Evolutionary conservation across 108 stramenopile genomes (phyloP).

Genomic region (Cylindrotheca closterium): DNA sequence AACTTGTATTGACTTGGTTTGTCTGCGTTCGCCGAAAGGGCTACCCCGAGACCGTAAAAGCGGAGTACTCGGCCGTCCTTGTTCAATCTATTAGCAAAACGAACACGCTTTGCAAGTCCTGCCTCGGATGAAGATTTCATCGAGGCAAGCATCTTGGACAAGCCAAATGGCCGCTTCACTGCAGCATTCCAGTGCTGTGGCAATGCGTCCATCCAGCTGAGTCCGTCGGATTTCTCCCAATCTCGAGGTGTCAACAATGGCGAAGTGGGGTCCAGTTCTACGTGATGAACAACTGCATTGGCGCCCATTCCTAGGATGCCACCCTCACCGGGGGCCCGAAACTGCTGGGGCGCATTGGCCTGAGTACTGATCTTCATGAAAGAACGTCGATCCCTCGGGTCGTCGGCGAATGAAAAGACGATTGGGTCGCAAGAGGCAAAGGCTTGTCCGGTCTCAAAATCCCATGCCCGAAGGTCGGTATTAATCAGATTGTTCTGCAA

Average conservation of each 20-base stretch:
- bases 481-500: conserved; percentile 55
- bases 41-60: conserved; percentile 76
- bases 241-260: conserved; percentile 21
- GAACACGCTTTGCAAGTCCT: conserved; percentile 67
- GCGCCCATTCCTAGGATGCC: conserved; percentile 72
- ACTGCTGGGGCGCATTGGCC: conserved; percentile 60
- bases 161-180: conserved; percentile 68
- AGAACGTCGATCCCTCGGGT: conserved; percentile 59
- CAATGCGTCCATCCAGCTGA: not conserved
- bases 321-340: conserved; percentile 65
- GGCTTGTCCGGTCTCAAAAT: conserved; percentile 71
- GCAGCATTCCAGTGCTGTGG: conserved; percentile 61
- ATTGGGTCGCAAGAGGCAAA: conserved; percentile 59
- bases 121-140: conserved; percentile 63
- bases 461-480: conserved; percentile 74
- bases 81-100: conserved; percentile 61
- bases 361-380: conserved; percentile 74
- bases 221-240: not conserved
- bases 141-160: conserved; percentile 66
- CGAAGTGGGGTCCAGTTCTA: conserved; percentile 46
- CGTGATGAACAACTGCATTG: conserved; percentile 77
- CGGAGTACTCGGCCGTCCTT: conserved; percentile 67
- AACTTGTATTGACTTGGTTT: conserved; percentile 68
- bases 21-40: conserved; percentile 64
- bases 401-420: conserved; percentile 62